Evolutionary conservation across 176 grass and related monocot genomes (phyloP), one percentile per base, ranked within the genome.

Genomic region (Bolboschoenus planiculmis): DNA sequence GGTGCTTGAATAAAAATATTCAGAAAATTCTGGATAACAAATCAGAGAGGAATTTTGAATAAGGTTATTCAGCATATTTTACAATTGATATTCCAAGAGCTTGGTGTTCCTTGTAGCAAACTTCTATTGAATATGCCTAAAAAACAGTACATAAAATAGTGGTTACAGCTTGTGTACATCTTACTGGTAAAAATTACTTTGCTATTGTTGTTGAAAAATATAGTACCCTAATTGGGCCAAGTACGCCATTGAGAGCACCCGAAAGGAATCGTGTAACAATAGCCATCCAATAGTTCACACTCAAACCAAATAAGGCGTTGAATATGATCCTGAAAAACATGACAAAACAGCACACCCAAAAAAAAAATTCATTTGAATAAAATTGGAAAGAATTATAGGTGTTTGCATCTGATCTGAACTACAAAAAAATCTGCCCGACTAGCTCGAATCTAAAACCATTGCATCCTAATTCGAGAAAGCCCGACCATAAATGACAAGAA

Each of bases 241-340:
- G 83, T 83, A 97, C 85, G 50, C 95, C 95, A 88, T 94, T 93
- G 80, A 94, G 82, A 84, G 88, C 87, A 71, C 95, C 95, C 81
- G 94, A 90, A 15, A 97, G 86, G 71, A 94, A 94, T 74, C 95
- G 84, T 42, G 95, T 91, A 81, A 89, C 46, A 81, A 97, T 91
- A 72, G 92, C 95, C 95, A 97, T 97, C 95, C 88, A 91, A 42
- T 94, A 97, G 79, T 14, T 97, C 16, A 88, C 86, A 87, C 95
- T 97, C 30, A 97, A 85, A 13, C 92, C 95, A 88, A 97, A 97
- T 39, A 97, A 85, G 30, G 90, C 78, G 84, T 97, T 97, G 78
- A 98, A 94, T 44, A 98, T 78, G 20, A 93, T 90, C 79, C 95
- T 98, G 95, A 61, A 27, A 85, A 59, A 83, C 81, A 34, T 67